Evolutionary conservation across 1,284 basidiomycete genomes (phyloP).

Genomic region (Melanopsichium pennsylvanicum): DNA sequence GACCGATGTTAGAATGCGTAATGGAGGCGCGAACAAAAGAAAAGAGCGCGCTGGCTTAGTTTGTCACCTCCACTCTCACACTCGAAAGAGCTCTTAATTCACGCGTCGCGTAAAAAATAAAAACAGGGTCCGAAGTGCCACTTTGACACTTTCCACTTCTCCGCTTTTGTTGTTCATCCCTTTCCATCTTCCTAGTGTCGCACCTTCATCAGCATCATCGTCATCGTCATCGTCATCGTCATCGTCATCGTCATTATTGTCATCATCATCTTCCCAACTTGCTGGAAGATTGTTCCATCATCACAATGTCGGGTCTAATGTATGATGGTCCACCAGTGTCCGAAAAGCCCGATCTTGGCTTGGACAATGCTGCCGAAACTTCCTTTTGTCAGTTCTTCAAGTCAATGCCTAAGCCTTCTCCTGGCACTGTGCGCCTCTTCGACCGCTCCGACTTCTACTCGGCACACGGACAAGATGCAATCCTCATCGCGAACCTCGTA

Average conservation of each 20-base stretch:
- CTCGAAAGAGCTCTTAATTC: too few relatives aligned
- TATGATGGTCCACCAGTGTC: slow-evolving; percentile 47
- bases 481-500: slow-evolving; percentile 83
- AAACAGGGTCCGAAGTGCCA: slow-evolving; percentile 27
- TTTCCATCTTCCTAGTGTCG: too few relatives aligned
- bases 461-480: slow-evolving; percentile 86
- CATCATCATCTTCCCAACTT: neutral
- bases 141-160: slow-evolving; percentile 12
- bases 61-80: too few relatives aligned
- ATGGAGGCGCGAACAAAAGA: too few relatives aligned
- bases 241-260: neutral
- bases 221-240: neutral
- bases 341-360: slow-evolving; percentile 54
- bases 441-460: slow-evolving; percentile 79
- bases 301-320: slow-evolving; percentile 62
- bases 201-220: too few relatives aligned
- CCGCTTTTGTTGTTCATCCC: neutral
- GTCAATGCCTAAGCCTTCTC: slow-evolving; percentile 37
- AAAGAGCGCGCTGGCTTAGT: too few relatives aligned
- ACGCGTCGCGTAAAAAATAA: slow-evolving; percentile 26
- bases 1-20: too few relatives aligned
- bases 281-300: too few relatives aligned
- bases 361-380: slow-evolving; percentile 53
- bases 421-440: slow-evolving; percentile 62
- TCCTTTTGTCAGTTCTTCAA: slow-evolving; percentile 57